Percentiles rank a stretch among this genome's conserved stretches.
Conservation (phyloP, 176 grass and related monocot species). For the Triticum monococcum region DNA sequence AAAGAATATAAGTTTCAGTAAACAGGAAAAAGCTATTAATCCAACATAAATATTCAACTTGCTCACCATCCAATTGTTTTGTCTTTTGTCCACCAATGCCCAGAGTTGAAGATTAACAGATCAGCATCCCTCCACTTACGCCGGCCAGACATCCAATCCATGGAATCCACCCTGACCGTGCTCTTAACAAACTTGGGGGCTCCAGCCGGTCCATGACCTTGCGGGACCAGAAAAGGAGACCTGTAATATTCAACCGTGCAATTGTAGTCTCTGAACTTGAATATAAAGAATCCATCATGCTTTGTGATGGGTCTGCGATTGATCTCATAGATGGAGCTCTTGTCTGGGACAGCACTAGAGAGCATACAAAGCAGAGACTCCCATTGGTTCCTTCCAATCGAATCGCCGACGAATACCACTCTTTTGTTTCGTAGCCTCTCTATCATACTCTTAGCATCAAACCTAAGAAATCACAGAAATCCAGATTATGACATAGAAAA, state of each 20-base stretch:
- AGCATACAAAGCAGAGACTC: slow-evolving; percentile 94
- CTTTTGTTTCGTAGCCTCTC: slow-evolving; percentile 60
- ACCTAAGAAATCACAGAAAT: slow-evolving; percentile 36
- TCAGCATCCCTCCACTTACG: slow-evolving; percentile 75
- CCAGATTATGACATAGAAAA: slow-evolving; percentile 5
- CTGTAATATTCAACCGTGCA: slow-evolving; percentile 89
- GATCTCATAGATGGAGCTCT: slow-evolving; percentile 80
- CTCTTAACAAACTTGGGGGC: slow-evolving; percentile 49
- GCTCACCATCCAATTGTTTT: slow-evolving; percentile 80
- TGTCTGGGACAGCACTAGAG: slow-evolving; percentile 51
- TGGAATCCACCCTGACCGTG: slow-evolving; percentile 57
- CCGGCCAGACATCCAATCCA: slow-evolving; percentile 72
- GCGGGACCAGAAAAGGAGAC: slow-evolving; percentile 75
- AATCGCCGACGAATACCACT: slow-evolving; percentile 82
- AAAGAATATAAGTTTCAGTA: no score
- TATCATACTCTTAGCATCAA: slow-evolving; percentile 68
- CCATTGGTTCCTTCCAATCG: slow-evolving; percentile 95
- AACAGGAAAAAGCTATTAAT: neutral
- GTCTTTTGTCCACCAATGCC: slow-evolving; percentile 92
- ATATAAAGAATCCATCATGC: slow-evolving; percentile 84
- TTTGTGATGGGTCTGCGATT: slow-evolving; percentile 89
- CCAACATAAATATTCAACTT: neutral
- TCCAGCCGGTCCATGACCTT: slow-evolving; percentile 51
- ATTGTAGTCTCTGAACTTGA: slow-evolving; percentile 84
- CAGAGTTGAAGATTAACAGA: slow-evolving; percentile 78